Evolutionary conservation across 2,329 filamentous ascomycete genomes (phyloP).

Genomic region (Ophiocordyceps polyrhachis-furcata): DNA sequence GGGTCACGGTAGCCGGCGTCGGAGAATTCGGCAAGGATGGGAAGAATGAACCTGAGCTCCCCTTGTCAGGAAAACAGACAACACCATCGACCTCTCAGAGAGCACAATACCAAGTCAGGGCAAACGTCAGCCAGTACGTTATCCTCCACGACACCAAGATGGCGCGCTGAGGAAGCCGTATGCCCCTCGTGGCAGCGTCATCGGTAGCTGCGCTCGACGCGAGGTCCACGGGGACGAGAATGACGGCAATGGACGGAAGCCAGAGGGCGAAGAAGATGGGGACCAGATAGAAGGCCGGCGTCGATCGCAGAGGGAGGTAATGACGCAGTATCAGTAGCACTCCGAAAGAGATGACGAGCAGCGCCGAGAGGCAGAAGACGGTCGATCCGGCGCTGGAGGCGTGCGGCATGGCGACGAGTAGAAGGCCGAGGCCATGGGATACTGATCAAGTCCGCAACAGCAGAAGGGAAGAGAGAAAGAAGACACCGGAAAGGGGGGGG

Average conservation of each 20-base stretch:
- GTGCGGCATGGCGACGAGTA: constrained; percentile 28
- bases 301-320: constrained; percentile 78
- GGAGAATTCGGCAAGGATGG: constrained; percentile 82
- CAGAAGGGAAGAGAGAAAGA: not conserved
- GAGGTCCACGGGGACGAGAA: constrained; percentile 89
- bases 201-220: constrained; percentile 65
- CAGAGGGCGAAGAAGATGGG: constrained; percentile 94
- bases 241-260: constrained; percentile 74
- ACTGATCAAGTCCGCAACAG: not conserved
- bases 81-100: not conserved
- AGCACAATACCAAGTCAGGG: constrained; percentile 60
- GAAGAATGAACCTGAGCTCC: constrained; percentile 57
- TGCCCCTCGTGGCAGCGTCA: constrained; percentile 52
- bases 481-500: not conserved
- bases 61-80: not conserved
- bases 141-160: constrained; percentile 85
- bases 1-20: constrained; percentile 86
- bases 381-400: constrained; percentile 44
- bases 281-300: constrained; percentile 73
- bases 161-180: constrained; percentile 68
- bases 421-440: constrained; percentile 10
- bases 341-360: constrained; percentile 54
- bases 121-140: constrained; percentile 92
- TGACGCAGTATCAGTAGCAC: constrained; percentile 74
- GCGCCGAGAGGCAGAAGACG: constrained; percentile 55